phyloP scores from a whole-genome alignment of 2,329 filamentous ascomycete genomes.

The Phialophora chinensis region DNA sequence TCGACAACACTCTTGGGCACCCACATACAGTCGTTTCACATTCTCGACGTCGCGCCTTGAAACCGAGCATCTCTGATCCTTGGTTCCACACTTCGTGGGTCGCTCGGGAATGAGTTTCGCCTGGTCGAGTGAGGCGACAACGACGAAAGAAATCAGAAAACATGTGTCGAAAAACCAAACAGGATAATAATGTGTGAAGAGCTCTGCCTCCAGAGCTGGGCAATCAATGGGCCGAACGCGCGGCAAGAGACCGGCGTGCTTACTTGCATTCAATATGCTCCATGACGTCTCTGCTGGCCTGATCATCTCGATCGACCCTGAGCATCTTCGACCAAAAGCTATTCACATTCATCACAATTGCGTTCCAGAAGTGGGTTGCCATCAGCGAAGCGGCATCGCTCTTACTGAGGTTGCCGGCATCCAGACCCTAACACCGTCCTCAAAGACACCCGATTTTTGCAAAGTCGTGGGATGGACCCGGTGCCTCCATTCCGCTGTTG shows the following conservation, averaged over 20 bases:
- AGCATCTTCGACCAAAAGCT: neutral
- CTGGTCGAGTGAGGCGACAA: neutral
- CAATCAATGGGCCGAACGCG: neutral
- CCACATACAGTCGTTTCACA: neutral
- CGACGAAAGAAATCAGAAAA: neutral
- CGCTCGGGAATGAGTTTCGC: neutral
- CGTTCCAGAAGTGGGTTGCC: neutral
- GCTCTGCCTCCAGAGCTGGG: neutral
- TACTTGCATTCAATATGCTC: neutral
- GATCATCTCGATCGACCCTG: neutral
- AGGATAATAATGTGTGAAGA: neutral
- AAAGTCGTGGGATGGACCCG: neutral
- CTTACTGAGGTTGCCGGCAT: neutral
- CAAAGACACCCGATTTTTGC: neutral
- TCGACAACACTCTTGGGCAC: neutral
- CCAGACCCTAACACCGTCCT: neutral
- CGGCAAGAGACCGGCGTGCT: neutral
- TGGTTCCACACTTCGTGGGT: neutral
- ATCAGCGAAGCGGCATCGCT: neutral
- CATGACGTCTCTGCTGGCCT: neutral
- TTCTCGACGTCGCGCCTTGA: neutral
- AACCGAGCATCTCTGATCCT: neutral
- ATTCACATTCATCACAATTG: neutral
- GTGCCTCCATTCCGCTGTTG: constrained; percentile 5
- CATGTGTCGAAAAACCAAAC: neutral